Percentiles rank a stretch among this genome's conserved stretches.
phyloP scores from a whole-genome alignment of 106 monocot genomes.

The Chionographis japonica region DNA sequence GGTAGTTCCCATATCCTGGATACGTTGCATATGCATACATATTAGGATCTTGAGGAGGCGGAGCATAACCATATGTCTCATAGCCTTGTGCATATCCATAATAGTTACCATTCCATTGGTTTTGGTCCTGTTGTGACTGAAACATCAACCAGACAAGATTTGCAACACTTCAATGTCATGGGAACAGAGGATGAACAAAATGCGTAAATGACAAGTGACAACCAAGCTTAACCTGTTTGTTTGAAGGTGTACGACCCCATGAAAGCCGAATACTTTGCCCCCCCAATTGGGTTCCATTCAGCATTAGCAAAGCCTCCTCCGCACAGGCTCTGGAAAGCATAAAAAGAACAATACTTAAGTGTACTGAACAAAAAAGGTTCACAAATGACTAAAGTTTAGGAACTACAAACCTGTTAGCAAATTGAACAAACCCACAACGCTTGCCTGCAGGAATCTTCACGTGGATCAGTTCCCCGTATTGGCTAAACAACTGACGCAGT shows the following conservation, averaged over 20 bases:
- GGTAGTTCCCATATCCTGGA: conserved; percentile 31
- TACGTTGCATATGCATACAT: conserved; percentile 37
- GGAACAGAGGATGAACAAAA: background rate
- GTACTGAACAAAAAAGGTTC: too few relatives aligned
- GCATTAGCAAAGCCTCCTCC: conserved; percentile 13
- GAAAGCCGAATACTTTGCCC: conserved; percentile 31
- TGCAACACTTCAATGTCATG: background rate
- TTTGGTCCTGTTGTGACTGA: conserved; percentile 21
- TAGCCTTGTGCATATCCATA: conserved; percentile 36
- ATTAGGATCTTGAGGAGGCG: conserved; percentile 28
- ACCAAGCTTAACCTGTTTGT: conserved; percentile 17
- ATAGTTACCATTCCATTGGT: conserved; percentile 25
- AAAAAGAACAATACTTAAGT: too few relatives aligned
- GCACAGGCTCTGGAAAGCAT: conserved; percentile 10
- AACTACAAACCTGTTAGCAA: conserved; percentile 41
- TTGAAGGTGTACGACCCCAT: conserved; percentile 28
- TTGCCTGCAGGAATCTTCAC: conserved; percentile 64
- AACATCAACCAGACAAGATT: background rate
- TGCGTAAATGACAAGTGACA: background rate
- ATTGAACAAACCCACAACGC: conserved; percentile 66
- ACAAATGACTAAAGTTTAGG: too few relatives aligned
- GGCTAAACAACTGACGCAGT: conserved; percentile 43
- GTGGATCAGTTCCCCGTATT: conserved; percentile 46
- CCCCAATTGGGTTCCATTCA: conserved; percentile 22
- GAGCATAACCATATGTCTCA: conserved; percentile 23